Evolutionary conservation across 2,329 filamentous ascomycete species (phyloP), one percentile per base, ranked within the genome.

Genomic region (Fusarium goolgardi): DNA sequence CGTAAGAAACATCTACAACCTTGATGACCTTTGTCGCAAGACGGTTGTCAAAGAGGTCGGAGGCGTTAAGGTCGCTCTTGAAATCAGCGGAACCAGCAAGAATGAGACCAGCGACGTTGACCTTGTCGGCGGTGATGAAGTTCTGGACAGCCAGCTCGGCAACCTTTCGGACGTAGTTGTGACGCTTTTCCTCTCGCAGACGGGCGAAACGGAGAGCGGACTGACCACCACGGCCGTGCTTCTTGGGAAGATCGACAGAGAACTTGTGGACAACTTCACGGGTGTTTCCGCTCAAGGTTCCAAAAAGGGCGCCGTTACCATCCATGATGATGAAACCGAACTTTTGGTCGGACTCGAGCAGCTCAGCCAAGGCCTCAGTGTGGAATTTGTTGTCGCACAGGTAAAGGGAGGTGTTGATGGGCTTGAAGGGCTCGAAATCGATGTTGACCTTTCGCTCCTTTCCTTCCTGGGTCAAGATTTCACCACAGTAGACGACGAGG

Each of bases 301-400:
- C 96, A 74, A 99, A 99, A 31, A 99, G 89, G 43, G 96, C 93
- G 75, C 96, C 96, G 82, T 99, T 99, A 84, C 96, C 96, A 79
- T 99, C 96, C 96, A 99, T 99, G 83, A 99, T 91, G 81, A 99
- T 99, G 84, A 99, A 99, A 56, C 96, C 96, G 75, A 99, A 99
- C 82, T 97, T 97, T 83, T 98, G 96, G 80, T 99, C 96, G 20
- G 95, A 97, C 83, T 99, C 96, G 71, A 99, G 90, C 76, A 99
- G 88, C 84, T 99, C 96, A 71, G 94, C 96, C 71, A 99, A 85
- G 20, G 96, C 95, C 82, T 99, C 96, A 59, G 96, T 99, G 80
- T 99, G 96, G 82, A 99, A 99, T 79, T 99, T 99, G 87, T 99
- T 99, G 89, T 99, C 96, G 84, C 96, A 99, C 65, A 99, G 92